Evolutionary conservation across 2,329 filamentous ascomycete genomes (phyloP), one percentile per base, ranked within the genome.

Genomic region (Blastomyces parvus): DNA sequence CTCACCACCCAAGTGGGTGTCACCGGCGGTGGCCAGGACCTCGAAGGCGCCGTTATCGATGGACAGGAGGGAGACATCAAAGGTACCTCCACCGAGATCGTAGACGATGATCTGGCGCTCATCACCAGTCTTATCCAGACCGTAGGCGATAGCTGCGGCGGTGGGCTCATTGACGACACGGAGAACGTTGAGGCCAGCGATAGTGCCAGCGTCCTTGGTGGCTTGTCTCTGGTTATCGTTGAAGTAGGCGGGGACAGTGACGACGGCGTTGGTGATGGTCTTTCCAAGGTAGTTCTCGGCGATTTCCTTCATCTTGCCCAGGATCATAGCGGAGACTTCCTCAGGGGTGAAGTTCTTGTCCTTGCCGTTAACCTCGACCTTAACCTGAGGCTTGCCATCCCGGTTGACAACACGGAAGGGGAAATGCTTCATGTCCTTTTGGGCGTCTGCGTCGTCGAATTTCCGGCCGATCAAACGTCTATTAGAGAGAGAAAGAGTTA

Each of bases 121-220:
- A 66, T 84, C 87, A 65, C 86, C 86, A 67, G 84, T 88, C 87
- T 93, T 92, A 80, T 94, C 90, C 69, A 96, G 85, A 77, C 91
- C 91, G 79, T 96, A 96, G 72, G 92, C 92, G 76, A 96, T 91
- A 79, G 91, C 92, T 76, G 92, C 92, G 75, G 92, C 92, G 73
- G 92, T 96, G 73, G 92, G 92, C 80, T 96, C 92, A 84, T 96
- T 96, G 76, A 96, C 91, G 68, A 97, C 91, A 82, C 92, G 91
- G 76, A 96, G 89, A 72, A 96, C 90, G 78, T 95, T 96, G 66
- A 97, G 86, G 76, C 92, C 92, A 74, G 92, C 91, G 74, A 97
- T 96, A 68, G 83, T 84, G 77, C 91, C 92, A 71, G 92, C 92
- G 76, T 96, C 91, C 86, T 96, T 96, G 80, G 91, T 96, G 66